Evolutionary conservation across 2,329 filamentous ascomycete species (phyloP).

Genomic region (Botryotinia calthae): DNA sequence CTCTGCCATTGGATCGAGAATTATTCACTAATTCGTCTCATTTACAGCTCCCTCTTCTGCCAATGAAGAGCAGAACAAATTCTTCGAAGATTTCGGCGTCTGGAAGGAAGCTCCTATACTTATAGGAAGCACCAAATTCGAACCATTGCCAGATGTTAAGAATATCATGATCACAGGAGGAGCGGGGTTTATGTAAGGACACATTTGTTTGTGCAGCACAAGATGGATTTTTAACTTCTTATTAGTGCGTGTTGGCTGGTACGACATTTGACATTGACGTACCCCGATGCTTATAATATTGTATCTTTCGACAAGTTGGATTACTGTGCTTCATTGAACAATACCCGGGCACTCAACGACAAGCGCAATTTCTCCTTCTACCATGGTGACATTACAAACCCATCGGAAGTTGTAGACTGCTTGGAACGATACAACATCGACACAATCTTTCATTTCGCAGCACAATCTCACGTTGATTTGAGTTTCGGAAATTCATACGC

Average conservation of each 20-base stretch:
- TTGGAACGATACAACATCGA: constrained; percentile 71
- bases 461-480: constrained; percentile 80
- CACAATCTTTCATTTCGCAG: constrained; percentile 80
- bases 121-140: constrained; percentile 67
- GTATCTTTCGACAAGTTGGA: constrained; percentile 84
- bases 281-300: constrained; percentile 71
- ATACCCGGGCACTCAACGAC: constrained; percentile 66
- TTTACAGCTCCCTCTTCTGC: constrained; percentile 23
- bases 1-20: background rate
- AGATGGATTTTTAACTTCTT: constrained; percentile 25
- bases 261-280: constrained; percentile 72
- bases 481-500: constrained; percentile 80
- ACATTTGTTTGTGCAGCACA: constrained; percentile 19
- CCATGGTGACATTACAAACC: constrained; percentile 74
- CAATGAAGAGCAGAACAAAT: constrained; percentile 36
- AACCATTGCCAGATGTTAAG: constrained; percentile 65
- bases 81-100: constrained; percentile 59
- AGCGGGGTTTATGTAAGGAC: constrained; percentile 76
- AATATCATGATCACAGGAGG: constrained; percentile 84
- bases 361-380: constrained; percentile 75
- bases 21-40: background rate
- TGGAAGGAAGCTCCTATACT: constrained; percentile 72
- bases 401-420: constrained; percentile 66
- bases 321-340: constrained; percentile 78
- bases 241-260: constrained; percentile 79